Percentiles rank a stretch among this genome's conserved stretches.
Conservation (phyloP, 1,139 yeast species). For the Candida neerlandica region DNA sequence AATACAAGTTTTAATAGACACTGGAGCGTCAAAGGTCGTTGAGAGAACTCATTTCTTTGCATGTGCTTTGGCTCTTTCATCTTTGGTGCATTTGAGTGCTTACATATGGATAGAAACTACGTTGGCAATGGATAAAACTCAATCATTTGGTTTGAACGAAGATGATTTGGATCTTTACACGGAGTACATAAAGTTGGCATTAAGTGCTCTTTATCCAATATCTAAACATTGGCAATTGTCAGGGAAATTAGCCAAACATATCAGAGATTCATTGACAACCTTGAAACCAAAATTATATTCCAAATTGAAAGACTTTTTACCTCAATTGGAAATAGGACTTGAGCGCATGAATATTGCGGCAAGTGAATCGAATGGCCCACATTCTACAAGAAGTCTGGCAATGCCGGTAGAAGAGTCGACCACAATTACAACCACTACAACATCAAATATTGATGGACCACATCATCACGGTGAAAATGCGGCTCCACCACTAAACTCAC, state of each 20-base stretch:
- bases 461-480: not conserved
- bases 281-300: slow-evolving; percentile 31
- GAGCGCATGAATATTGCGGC: slow-evolving; percentile 12
- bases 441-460: not conserved
- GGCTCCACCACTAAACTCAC: not conserved
- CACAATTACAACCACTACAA: slow-evolving; percentile 3
- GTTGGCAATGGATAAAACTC: slow-evolving; percentile 11
- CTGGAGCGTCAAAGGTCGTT: slow-evolving; percentile 41
- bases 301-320: slow-evolving; percentile 23
- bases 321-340: slow-evolving; percentile 17
- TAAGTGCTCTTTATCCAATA: slow-evolving; percentile 49
- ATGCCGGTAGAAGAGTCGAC: slow-evolving; percentile 1
- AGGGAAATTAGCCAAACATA: slow-evolving; percentile 46
- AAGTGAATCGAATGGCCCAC: slow-evolving; percentile 2
- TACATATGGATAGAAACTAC: slow-evolving; percentile 49
- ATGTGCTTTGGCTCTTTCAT: slow-evolving; percentile 53
- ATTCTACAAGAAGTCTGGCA: slow-evolving; percentile 8
- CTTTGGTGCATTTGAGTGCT: slow-evolving; percentile 51
- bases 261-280: slow-evolving; percentile 39
- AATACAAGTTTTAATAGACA: slow-evolving; percentile 46
- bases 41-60: slow-evolving; percentile 52
- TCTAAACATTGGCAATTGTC: slow-evolving; percentile 52
- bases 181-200: slow-evolving; percentile 50
- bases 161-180: slow-evolving; percentile 44
- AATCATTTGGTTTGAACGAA: slow-evolving; percentile 19